Percentiles rank a stretch among this genome's conserved stretches.
Conservation (phyloP, 1,284 basidiomycete genomes). For the Pascua sp. region DNA sequence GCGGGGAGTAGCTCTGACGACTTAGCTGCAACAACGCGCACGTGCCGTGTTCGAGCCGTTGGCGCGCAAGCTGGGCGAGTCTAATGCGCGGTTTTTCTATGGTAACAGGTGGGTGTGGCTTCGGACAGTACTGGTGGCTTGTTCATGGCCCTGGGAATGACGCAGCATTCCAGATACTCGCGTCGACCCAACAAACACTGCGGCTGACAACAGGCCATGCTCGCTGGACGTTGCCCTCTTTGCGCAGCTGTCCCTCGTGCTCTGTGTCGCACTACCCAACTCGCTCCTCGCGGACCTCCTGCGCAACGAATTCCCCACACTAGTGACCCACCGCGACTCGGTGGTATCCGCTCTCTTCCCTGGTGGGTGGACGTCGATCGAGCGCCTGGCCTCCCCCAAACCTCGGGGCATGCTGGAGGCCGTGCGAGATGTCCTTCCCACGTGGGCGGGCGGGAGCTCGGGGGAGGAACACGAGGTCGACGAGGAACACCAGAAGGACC, state of each 20-base stretch:
- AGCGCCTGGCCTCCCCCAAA: conserved; percentile 2
- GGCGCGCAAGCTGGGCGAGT: conserved; percentile 26
- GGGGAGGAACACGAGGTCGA: not conserved
- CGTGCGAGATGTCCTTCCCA: not conserved
- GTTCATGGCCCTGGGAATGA: not conserved
- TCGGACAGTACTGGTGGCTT: too few species aligned
- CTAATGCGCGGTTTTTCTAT: conserved; percentile 25
- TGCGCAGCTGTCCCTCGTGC: conserved; percentile 45
- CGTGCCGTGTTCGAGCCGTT: conserved; percentile 31
- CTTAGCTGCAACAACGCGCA: conserved; percentile 14
- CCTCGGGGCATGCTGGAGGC: not conserved
- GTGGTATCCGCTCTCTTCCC: conserved; percentile 25
- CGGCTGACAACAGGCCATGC: conserved; percentile 28
- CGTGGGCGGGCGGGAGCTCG: conserved; percentile 2
- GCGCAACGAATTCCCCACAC: conserved; percentile 29
- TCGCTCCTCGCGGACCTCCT: conserved; percentile 42
- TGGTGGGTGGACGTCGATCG: conserved; percentile 13
- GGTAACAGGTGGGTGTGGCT: conserved; percentile 23
- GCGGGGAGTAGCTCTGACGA: not conserved
- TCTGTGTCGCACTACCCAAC: conserved; percentile 43
- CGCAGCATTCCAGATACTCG: not conserved
- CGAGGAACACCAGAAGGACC: not conserved
- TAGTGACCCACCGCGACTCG: conserved; percentile 37
- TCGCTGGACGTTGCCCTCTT: conserved; percentile 46
- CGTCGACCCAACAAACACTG: not conserved